Evolutionary conservation across 768 basidiomycete species (phyloP).

Genomic region (Cantharellus anzutake): DNA sequence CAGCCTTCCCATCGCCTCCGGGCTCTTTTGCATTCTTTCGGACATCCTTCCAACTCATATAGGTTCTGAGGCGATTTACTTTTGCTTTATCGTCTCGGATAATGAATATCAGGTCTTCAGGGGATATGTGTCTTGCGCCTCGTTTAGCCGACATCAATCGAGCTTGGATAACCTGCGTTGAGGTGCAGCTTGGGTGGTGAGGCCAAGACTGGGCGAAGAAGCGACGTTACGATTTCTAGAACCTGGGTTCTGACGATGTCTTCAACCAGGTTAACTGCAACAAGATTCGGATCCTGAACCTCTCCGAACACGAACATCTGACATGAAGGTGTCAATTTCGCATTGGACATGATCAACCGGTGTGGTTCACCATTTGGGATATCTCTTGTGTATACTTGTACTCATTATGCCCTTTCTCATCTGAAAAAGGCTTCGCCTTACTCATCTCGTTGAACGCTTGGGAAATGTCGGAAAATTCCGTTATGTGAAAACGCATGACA

Average conservation of each 20-base stretch:
- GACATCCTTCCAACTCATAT: constrained; percentile 94
- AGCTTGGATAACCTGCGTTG: constrained; percentile 59
- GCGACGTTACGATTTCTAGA: constrained; percentile 51
- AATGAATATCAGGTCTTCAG: constrained; percentile 92
- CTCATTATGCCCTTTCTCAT: constrained; percentile 11
- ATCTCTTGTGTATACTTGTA: constrained; percentile 89
- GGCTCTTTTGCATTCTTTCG: constrained; percentile 87
- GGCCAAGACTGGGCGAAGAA: background rate
- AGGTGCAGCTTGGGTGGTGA: background rate
- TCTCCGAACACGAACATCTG: constrained; percentile 97
- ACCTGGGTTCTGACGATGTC: constrained; percentile 84
- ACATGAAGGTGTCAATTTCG: background rate
- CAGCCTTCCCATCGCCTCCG: constrained; percentile 61
- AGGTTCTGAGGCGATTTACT: constrained; percentile 81
- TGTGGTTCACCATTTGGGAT: constrained; percentile 64
- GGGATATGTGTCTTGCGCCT: constrained; percentile 67
- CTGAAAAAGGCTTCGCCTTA: constrained; percentile 7
- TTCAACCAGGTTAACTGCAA: constrained; percentile 86
- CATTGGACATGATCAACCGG: background rate
- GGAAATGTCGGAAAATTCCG: background rate
- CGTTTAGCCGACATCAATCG: constrained; percentile 65
- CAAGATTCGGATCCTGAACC: constrained; percentile 72
- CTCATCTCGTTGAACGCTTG: constrained; percentile 4
- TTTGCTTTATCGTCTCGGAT: constrained; percentile 88
- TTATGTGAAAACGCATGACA: background rate